Evolutionary conservation across 1,284 basidiomycete species (phyloP).

Genomic region (Chalciporus sp.): DNA sequence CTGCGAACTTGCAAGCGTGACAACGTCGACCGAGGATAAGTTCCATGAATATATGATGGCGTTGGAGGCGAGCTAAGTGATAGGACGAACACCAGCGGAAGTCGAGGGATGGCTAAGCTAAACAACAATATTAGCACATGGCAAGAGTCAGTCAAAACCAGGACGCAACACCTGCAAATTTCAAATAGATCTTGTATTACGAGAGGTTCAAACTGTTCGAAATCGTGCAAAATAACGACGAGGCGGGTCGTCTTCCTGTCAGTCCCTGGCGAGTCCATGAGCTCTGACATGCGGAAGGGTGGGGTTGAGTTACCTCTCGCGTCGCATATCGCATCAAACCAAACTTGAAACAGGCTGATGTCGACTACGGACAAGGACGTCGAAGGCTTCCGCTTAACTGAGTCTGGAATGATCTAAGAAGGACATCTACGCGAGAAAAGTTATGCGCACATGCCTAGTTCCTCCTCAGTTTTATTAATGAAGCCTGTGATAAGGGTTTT

Average conservation of each 20-base stretch:
- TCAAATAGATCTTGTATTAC: conserved; percentile 68
- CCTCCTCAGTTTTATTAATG: conserved; percentile 38
- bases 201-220: conserved; percentile 64
- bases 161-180: conserved; percentile 58
- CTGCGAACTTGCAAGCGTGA: conserved; percentile 56
- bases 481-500: conserved; percentile 59
- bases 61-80: conserved; percentile 56
- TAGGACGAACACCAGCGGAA: conserved; percentile 65
- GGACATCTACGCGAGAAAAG: not conserved
- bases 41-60: conserved; percentile 57
- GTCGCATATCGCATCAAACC: conserved; percentile 50
- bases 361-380: conserved; percentile 61
- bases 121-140: conserved; percentile 3
- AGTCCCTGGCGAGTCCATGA: conserved; percentile 23
- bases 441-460: conserved; percentile 31
- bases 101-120: conserved; percentile 45
- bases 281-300: not conserved
- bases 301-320: conserved; percentile 34
- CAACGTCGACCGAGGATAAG: conserved; percentile 60
- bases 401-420: conserved; percentile 21
- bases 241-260: conserved; percentile 36
- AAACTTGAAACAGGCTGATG: conserved; percentile 56
- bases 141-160: not conserved
- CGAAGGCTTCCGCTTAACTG: conserved; percentile 45
- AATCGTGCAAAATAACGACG: conserved; percentile 63